Evolutionary conservation across 805 yeast genomes (phyloP), one percentile per base, ranked within the genome.

Genomic region (Wickerhamomyces pijperi): DNA sequence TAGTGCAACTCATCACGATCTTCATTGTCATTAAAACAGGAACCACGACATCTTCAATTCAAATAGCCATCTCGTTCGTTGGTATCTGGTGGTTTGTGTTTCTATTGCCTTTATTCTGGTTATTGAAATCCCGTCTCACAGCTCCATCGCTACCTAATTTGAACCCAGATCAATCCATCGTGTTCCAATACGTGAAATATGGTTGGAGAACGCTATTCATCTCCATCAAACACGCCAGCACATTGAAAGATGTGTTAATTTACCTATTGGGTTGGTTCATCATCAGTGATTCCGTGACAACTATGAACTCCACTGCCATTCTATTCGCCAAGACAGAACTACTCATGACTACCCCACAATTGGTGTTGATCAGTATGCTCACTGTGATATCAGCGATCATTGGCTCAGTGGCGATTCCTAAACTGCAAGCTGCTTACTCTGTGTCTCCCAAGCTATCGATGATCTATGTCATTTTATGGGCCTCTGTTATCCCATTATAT

Each of bases 1-100:
- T 79, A 3, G 85, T 81, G 3, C 94, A 82, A 49, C 39, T 78
- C 2, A 39, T 66, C 6, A 74, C 88, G 2, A 72, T 82, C 63
- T 36, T 66, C 12, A 47, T 78, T 15, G 65, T 75, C 3, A 50
- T 60, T 28, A 59, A 55, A 32, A 55, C 61, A n/a, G 65, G 68
- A 2, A 57, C 69, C 2, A 47, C 60, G 1, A 51, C 63, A 3
- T 39, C 40, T 2, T 72, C 78, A 8, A 61, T 81, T 5, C 78
- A 78, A 46, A 52, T 70, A 19, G 85, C 82, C 0, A 68, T 82
- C 15, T 61, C 71, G 11, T 54, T 75, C 23, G 82, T 82, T 15
- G 92, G 92, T 1, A 19, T 72, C 1, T 82, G 92, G 90, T 83
- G 94, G 94, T 54, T 78, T 6, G 41, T 72, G 2, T 82, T 81